Evolutionary conservation across 2,329 filamentous ascomycete species (phyloP).

Genomic region (Cladosporium oxysporum): DNA sequence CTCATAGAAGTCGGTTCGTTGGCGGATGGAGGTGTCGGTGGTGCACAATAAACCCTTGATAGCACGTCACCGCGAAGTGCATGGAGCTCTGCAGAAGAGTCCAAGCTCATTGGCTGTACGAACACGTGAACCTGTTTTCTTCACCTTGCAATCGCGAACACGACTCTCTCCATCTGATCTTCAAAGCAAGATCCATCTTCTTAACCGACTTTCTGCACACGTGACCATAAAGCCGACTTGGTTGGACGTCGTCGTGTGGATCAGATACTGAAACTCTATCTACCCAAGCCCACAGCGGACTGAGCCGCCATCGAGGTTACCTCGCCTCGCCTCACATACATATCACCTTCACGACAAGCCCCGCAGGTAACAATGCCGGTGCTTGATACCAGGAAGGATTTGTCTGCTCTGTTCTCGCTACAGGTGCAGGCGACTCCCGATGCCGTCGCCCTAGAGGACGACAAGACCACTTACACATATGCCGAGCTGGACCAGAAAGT

Average conservation of each 20-base stretch:
- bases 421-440: conserved; percentile 71
- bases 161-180: conserved; percentile 5
- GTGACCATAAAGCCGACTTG: not conserved
- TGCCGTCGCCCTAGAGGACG: conserved; percentile 72
- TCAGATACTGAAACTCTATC: conserved; percentile 9
- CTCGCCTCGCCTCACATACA: conserved; percentile 6
- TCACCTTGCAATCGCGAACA: conserved; percentile 1
- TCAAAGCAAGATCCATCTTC: not conserved
- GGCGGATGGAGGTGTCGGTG: not conserved
- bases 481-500: conserved; percentile 69
- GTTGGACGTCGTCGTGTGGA: not conserved
- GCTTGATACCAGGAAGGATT: conserved; percentile 71
- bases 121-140: conserved; percentile 13
- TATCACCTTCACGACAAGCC: conserved; percentile 9
- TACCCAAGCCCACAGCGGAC: conserved; percentile 9
- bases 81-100: conserved; percentile 11
- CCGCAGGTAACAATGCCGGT: conserved; percentile 55
- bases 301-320: conserved; percentile 11
- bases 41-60: not conserved
- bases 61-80: conserved; percentile 20
- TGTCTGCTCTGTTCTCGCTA: conserved; percentile 68
- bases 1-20: conserved; percentile 2
- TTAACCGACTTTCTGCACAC: not conserved
- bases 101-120: conserved; percentile 17
- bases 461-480: conserved; percentile 67